A percentile compares a stretch with the other conserved stretches of the same genome.
phyloP scores from a whole-genome alignment of 495 filamentous ascomycete species.

The Hypoxylon fragiforme region DNA sequence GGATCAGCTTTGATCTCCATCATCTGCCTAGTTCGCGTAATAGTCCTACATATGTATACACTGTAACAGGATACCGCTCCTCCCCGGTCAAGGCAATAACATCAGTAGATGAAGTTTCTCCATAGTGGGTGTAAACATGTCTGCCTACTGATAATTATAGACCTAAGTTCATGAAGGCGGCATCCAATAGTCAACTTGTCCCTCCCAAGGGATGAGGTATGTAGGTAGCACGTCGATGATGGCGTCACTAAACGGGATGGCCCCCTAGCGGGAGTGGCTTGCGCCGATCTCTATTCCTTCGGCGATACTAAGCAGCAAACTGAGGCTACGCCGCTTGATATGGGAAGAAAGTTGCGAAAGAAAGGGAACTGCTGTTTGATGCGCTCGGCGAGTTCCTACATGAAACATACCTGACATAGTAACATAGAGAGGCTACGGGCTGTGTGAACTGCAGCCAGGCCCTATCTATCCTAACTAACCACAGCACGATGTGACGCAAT shows the following conservation, averaged over 20 bases:
- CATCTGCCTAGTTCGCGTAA: conserved; percentile 18
- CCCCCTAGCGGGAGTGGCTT: conserved; percentile 31
- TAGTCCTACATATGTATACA: conserved; percentile 6
- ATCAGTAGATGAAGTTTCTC: not conserved
- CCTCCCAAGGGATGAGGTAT: not conserved
- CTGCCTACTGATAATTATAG: conserved; percentile 1
- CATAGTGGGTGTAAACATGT: not conserved
- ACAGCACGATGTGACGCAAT: conserved; percentile 15
- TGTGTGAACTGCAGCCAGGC: no score
- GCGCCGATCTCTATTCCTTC: conserved; percentile 31
- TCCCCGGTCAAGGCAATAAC: no score
- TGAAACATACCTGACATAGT: no score
- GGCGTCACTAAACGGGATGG: conserved; percentile 20
- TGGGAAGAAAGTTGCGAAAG: conserved; percentile 1
- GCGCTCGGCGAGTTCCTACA: conserved; percentile 9
- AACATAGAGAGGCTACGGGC: not conserved
- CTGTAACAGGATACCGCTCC: conserved; percentile 3
- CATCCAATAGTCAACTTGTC: conserved; percentile 1
- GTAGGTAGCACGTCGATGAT: conserved; percentile 10
- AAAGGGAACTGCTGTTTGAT: conserved; percentile 3
- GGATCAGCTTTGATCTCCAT: conserved; percentile 14
- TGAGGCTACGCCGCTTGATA: conserved; percentile 3
- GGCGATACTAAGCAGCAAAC: conserved; percentile 20
- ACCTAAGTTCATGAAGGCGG: conserved; percentile 4
- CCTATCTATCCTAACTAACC: no score